Conservation (phyloP, 345 rosid species). For the Conringia planisiliqua region DNA sequence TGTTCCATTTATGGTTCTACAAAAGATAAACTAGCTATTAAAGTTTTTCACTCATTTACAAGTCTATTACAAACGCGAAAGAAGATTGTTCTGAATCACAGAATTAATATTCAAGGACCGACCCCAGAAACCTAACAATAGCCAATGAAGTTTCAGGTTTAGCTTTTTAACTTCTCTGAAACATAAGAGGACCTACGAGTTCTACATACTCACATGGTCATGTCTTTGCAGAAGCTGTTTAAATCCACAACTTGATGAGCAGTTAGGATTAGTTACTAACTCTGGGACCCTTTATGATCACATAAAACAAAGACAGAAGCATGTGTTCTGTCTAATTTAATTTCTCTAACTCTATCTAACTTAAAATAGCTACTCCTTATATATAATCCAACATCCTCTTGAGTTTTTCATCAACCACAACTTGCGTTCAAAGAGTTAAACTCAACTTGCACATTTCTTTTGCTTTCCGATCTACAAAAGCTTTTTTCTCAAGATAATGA, state of each 20-base stretch:
- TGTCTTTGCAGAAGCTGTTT: not conserved
- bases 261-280: not conserved
- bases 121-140: too few species aligned
- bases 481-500: not conserved
- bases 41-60: too few species aligned
- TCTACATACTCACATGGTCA: slow-evolving; percentile 1
- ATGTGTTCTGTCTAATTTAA: not conserved
- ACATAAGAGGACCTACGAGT: not conserved
- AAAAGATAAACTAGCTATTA: too few species aligned
- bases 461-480: not conserved
- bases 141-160: too few species aligned
- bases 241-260: not conserved
- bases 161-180: too few species aligned
- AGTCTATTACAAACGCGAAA: too few species aligned
- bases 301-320: slow-evolving; percentile 7
- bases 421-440: not conserved
- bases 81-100: too few species aligned
- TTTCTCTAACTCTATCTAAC: not conserved
- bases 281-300: not conserved
- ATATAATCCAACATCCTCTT: not conserved
- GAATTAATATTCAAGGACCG: too few species aligned
- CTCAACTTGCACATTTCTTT: not conserved
- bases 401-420: not conserved
- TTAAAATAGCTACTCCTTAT: not conserved
- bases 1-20: too few species aligned